These are phyloP conservation scores for Ehretia macrophylla DNA, from an alignment of 257 asterid species.

Conservation along the genomic window DNA sequence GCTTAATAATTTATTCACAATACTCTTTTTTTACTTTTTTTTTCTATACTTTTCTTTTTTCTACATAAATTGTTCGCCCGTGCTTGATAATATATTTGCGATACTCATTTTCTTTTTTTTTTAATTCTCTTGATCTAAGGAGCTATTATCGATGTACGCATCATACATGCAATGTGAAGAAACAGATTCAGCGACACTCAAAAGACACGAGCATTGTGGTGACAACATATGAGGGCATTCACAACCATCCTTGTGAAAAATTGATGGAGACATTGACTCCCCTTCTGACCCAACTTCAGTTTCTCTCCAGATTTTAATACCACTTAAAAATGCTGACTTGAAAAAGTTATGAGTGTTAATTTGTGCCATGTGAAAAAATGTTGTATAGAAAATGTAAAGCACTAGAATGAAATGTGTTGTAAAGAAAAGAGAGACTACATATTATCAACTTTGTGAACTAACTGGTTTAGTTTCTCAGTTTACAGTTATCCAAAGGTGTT, in stretches of 20 bases:
- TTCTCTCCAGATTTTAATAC: slow-evolving; percentile 66
- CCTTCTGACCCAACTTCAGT: slow-evolving; percentile 87
- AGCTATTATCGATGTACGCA: slow-evolving; percentile 96
- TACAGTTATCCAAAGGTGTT: too few species aligned
- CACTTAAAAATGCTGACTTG: too few species aligned
- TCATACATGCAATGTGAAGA: slow-evolving; percentile 95
- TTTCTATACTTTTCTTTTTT: too few species aligned
- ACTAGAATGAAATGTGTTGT: too few species aligned
- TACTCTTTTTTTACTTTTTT: too few species aligned
- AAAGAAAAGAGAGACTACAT: too few species aligned
- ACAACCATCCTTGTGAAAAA: slow-evolving; percentile 90
- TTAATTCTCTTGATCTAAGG: slow-evolving; percentile 30
- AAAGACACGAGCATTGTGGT: slow-evolving; percentile 77
- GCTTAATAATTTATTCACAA: too few species aligned
- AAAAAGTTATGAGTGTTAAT: too few species aligned
- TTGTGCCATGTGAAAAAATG: too few species aligned
- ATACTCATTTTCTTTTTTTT: background rate
- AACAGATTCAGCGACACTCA: slow-evolving; percentile 83
- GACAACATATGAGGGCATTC: slow-evolving; percentile 89
- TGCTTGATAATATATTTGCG: background rate
- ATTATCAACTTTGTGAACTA: too few species aligned
- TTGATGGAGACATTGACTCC: slow-evolving; percentile 91
- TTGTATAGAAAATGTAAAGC: too few species aligned
- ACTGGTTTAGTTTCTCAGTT: too few species aligned
- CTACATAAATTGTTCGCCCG: background rate